Evolutionary conservation across 768 basidiomycete genomes (phyloP).

Genomic region (Paxillus involutus): DNA sequence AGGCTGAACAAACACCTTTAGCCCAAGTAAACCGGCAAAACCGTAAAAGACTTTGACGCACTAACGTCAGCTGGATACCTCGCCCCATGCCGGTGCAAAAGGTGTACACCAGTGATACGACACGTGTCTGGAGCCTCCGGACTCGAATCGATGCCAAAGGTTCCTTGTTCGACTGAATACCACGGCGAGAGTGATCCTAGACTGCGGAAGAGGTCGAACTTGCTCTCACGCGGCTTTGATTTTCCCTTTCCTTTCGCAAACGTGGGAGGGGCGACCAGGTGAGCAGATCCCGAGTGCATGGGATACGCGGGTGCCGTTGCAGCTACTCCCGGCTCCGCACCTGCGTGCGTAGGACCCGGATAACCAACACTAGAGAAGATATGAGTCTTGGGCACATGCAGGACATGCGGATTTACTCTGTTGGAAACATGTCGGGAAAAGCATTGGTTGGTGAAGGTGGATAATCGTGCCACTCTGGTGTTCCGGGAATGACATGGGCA

Average conservation of each 20-base stretch:
- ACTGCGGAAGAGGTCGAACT: conserved; percentile 64
- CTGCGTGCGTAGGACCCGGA: conserved; percentile 26
- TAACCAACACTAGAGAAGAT: conserved; percentile 24
- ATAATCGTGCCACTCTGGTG: conserved; percentile 61
- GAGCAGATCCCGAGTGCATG: conserved; percentile 59
- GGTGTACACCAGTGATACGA: conserved; percentile 67
- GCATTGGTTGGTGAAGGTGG: conserved; percentile 74
- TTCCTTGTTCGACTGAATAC: conserved; percentile 62
- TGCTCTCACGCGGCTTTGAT: conserved; percentile 30
- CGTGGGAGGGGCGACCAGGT: conserved; percentile 41
- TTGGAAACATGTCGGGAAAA: conserved; percentile 67
- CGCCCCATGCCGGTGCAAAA: conserved; percentile 78
- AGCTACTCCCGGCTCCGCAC: conserved; percentile 31
- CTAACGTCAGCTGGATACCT: conserved; percentile 40
- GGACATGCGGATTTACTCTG: conserved; percentile 27
- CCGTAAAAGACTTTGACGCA: conserved; percentile 25
- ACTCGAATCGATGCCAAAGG: conserved; percentile 68
- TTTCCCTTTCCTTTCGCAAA: conserved; percentile 17
- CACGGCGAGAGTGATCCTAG: conserved; percentile 83
- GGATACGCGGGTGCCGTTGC: conserved; percentile 74
- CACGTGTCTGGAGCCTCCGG: conserved; percentile 70
- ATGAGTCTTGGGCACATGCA: background rate
- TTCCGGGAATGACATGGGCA: conserved; percentile 60
- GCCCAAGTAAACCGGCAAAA: background rate
- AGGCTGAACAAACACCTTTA: conserved; percentile 19